Percentiles rank a stretch among this genome's conserved stretches.
Conservation (phyloP, 257 asterid genomes). For the Primulina huaijiensis region DNA sequence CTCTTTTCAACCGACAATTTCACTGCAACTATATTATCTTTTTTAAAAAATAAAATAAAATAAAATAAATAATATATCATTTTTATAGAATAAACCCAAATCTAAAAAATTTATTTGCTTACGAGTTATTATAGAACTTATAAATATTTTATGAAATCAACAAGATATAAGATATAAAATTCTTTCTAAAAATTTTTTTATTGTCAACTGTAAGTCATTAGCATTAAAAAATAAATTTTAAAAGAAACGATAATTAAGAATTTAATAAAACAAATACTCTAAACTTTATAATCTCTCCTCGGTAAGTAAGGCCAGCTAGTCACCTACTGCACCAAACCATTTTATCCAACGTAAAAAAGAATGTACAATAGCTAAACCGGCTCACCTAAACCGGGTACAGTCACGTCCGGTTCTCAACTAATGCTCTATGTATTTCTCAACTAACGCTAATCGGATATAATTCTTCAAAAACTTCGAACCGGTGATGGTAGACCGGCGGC, state of each 20-base stretch:
- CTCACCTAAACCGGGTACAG: neutral
- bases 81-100: no score
- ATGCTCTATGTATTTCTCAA: neutral
- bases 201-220: no score
- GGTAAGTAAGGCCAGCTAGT: neutral
- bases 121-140: no score
- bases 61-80: no score
- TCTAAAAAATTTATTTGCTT: no score
- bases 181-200: no score
- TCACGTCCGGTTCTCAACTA: neutral
- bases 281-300: neutral
- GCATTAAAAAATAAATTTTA: no score
- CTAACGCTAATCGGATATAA: neutral
- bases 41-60: no score
- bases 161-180: no score
- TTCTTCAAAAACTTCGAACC: constrained; percentile 42
- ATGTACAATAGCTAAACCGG: neutral
- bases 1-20: neutral
- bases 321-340: neutral
- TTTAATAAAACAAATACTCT: neutral
- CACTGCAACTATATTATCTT: no score
- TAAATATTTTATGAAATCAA: no score
- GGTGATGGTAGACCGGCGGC: constrained; percentile 25
- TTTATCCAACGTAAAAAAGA: neutral
- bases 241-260: no score